These are phyloP conservation scores for Lasiodiplodia hormozganensis DNA, from an alignment of 2,329 filamentous ascomycete genomes.

Conservation along the genomic window DNA sequence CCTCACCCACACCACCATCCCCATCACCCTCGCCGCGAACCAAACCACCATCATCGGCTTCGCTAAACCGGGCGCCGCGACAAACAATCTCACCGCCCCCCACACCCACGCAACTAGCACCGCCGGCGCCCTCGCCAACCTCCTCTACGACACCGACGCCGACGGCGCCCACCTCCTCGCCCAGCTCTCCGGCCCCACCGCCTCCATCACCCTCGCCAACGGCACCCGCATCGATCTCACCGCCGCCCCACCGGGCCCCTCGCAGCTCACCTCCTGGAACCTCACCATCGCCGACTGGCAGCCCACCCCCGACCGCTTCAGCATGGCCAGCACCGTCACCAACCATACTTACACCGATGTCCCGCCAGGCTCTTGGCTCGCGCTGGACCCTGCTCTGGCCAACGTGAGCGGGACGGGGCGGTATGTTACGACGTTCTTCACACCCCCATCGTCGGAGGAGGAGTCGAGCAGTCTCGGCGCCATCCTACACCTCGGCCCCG, in stretches of 20 bases:
- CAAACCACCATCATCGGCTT: conserved; percentile 52
- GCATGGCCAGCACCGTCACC: conserved; percentile 40
- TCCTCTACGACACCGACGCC: neutral
- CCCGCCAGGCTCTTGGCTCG: conserved; percentile 44
- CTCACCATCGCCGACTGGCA: conserved; percentile 50
- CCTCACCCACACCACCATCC: conserved; percentile 39
- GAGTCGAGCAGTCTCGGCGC: conserved; percentile 25
- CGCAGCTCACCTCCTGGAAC: conserved; percentile 46
- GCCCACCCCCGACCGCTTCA: conserved; percentile 44
- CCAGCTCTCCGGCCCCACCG: conserved; percentile 26
- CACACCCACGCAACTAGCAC: neutral
- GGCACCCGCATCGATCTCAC: conserved; percentile 30
- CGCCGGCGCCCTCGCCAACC: conserved; percentile 7
- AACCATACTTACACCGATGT: conserved; percentile 35
- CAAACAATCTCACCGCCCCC: neutral
- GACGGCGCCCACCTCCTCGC: neutral
- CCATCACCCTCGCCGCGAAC: conserved; percentile 47
- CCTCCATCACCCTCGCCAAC: conserved; percentile 30
- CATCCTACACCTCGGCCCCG: conserved; percentile 38
- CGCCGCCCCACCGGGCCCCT: conserved; percentile 31
- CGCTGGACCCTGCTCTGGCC: conserved; percentile 38
- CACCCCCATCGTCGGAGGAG: too few relatives aligned
- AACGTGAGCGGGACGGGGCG: conserved; percentile 45
- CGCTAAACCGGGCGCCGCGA: neutral
- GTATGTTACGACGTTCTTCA: conserved; percentile 41